A percentile compares a stretch with the other conserved stretches of the same genome.
Conservation (phyloP, 352 stramenopile species). For the Elongisporangium prolatum region DNA sequence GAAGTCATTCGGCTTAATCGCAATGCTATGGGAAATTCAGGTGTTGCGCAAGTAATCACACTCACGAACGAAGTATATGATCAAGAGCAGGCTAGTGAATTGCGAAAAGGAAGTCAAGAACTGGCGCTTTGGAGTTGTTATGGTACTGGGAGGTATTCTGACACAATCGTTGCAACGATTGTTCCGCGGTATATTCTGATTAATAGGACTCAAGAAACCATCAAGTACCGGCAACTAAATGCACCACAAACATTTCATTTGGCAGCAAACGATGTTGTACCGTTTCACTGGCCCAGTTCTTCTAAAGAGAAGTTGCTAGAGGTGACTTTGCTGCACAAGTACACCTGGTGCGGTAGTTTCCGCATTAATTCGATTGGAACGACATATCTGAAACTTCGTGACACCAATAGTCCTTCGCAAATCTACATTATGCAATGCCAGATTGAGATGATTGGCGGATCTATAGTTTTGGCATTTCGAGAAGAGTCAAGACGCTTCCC, state of each 20-base stretch:
- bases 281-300: conserved; percentile 83
- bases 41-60: conserved; percentile 82
- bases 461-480: conserved; percentile 78
- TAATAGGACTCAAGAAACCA: conserved; percentile 77
- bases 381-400: conserved; percentile 82
- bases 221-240: conserved; percentile 82
- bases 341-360: conserved; percentile 84
- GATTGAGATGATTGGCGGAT: conserved; percentile 83
- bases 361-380: conserved; percentile 82
- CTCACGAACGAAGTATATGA: conserved; percentile 63
- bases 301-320: conserved; percentile 77
- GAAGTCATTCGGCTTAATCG: conserved; percentile 82
- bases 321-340: conserved; percentile 77
- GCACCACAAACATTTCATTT: conserved; percentile 71
- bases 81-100: conserved; percentile 56
- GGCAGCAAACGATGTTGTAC: conserved; percentile 65
- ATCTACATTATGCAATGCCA: conserved; percentile 90
- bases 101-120: conserved; percentile 68
- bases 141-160: conserved; percentile 72
- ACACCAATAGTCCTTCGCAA: conserved; percentile 53
- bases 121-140: conserved; percentile 84
- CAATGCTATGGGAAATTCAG: conserved; percentile 87
- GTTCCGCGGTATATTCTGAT: conserved; percentile 86
- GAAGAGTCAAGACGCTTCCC: conserved; percentile 84
- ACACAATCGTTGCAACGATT: conserved; percentile 85